Evolutionary conservation across 805 yeast species (phyloP).

Genomic region (Metahyphopichia silvanorum): DNA sequence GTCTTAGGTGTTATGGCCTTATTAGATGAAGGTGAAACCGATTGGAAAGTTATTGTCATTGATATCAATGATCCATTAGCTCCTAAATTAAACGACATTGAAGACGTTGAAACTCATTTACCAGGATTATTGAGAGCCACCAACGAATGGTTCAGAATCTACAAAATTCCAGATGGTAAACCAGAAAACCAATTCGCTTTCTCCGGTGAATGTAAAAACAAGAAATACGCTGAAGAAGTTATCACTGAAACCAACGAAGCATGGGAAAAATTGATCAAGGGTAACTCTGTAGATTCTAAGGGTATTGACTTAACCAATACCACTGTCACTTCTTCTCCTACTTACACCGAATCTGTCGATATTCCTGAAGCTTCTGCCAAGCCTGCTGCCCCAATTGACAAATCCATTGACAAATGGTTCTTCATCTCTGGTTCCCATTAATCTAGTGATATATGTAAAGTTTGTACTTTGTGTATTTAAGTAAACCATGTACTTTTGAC

Average conservation of each 20-base stretch:
- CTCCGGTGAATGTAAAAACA: conserved; percentile 61
- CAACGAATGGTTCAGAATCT: conserved; percentile 76
- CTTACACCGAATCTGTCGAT: conserved; percentile 44
- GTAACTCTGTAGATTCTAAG: conserved; percentile 33
- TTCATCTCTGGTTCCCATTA: conserved; percentile 81
- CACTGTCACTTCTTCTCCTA: conserved; percentile 56
- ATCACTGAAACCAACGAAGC: conserved; percentile 63
- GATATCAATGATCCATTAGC: conserved; percentile 67
- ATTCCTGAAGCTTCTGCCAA: conserved; percentile 70
- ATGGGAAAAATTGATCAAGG: conserved; percentile 60
- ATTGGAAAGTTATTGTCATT: conserved; percentile 85
- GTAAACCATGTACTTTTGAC: too few relatives aligned
- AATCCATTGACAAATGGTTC: conserved; percentile 98
- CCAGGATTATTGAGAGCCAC: conserved; percentile 73
- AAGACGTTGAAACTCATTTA: conserved; percentile 63
- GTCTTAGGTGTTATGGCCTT: conserved; percentile 74
- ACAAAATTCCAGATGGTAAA: conserved; percentile 82
- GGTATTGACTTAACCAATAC: conserved; percentile 77
- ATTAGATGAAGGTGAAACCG: conserved; percentile 93
- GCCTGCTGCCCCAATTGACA: conserved; percentile 92
- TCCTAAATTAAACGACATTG: conserved; percentile 52
- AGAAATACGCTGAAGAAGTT: conserved; percentile 55
- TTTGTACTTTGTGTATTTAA: too few relatives aligned
- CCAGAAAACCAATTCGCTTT: conserved; percentile 73
- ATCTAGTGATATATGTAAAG: too few relatives aligned